Percentiles rank a stretch among this genome's conserved stretches.
These are phyloP conservation scores for Raffaelea albimanens DNA, from an alignment of 2,329 filamentous ascomycete genomes.

Conservation along the genomic window DNA sequence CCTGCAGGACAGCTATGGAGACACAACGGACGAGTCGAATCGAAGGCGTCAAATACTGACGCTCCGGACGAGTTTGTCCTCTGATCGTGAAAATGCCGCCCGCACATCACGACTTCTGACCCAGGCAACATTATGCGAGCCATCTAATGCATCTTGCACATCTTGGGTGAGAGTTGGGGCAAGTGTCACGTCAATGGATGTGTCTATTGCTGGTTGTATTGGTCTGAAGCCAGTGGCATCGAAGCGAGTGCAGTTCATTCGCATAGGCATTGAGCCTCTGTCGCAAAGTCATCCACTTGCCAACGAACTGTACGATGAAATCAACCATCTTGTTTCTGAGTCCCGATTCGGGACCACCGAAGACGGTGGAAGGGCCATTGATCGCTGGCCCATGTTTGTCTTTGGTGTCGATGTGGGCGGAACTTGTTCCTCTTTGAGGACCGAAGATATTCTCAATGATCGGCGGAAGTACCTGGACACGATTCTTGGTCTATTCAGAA, in stretches of 20 bases:
- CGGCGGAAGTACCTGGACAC: conserved; percentile 39
- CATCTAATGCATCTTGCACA: conserved; percentile 33
- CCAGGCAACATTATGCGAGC: conserved; percentile 56
- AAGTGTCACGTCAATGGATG: conserved; percentile 35
- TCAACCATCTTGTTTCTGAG: conserved; percentile 66
- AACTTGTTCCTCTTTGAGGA: conserved; percentile 13
- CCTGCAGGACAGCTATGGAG: conserved; percentile 39
- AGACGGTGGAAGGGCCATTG: conserved; percentile 56
- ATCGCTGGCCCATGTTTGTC: conserved; percentile 84
- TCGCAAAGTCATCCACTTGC: conserved; percentile 40
- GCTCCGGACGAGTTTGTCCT: not conserved
- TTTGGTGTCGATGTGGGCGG: conserved; percentile 49
- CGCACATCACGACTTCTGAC: conserved; percentile 44
- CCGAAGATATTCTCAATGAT: conserved; percentile 34
- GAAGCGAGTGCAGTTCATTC: conserved; percentile 71
- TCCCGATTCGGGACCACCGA: conserved; percentile 63
- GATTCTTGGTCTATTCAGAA: conserved; percentile 56
- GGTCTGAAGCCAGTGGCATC: conserved; percentile 61
- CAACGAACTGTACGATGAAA: conserved; percentile 63
- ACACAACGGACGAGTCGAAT: conserved; percentile 20
- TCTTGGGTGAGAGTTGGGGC: conserved; percentile 67
- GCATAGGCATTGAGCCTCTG: conserved; percentile 63
- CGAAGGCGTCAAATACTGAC: conserved; percentile 18
- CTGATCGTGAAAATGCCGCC: conserved; percentile 10
- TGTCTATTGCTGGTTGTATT: conserved; percentile 62